These are phyloP conservation scores for Cerioporus squamosus DNA, from an alignment of 1,284 basidiomycete species.

Conservation along the genomic window DNA sequence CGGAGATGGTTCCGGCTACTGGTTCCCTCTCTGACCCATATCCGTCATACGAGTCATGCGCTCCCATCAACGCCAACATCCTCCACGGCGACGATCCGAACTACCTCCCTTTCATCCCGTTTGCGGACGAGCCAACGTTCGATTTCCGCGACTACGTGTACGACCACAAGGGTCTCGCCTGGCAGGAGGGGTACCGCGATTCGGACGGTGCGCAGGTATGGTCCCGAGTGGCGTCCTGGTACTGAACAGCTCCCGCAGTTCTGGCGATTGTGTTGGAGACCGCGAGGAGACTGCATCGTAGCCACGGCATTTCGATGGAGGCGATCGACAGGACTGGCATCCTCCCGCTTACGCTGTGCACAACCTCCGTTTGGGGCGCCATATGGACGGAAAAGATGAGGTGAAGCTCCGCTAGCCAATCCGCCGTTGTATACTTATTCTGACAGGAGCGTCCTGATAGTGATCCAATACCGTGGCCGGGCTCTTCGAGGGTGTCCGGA, in stretches of 20 bases:
- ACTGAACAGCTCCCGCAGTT: constrained; percentile 33
- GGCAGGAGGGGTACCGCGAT: constrained; percentile 47
- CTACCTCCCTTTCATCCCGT: constrained; percentile 60
- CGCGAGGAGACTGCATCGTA: constrained; percentile 41
- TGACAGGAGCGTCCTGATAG: constrained; percentile 1
- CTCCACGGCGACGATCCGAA: constrained; percentile 60
- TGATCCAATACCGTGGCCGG: constrained; percentile 24
- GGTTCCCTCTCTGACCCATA: not conserved
- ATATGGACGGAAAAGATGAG: constrained; percentile 38
- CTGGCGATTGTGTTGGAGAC: constrained; percentile 52
- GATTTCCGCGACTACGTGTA: constrained; percentile 40
- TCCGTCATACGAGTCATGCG: constrained; percentile 51
- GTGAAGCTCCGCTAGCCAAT: constrained; percentile 36
- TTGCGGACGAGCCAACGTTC: constrained; percentile 57
- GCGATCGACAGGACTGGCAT: constrained; percentile 48
- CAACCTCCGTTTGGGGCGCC: constrained; percentile 32
- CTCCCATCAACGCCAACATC: constrained; percentile 49
- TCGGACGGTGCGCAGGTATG: constrained; percentile 50
- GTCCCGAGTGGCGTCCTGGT: too few species aligned
- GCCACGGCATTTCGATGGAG: constrained; percentile 39
- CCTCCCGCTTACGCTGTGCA: constrained; percentile 42
- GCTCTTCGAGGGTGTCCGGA: constrained; percentile 3
- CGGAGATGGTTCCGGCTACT: too few species aligned
- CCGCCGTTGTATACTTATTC: not conserved
- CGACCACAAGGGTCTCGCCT: constrained; percentile 50